Evolutionary conservation across 75 land plant species (phyloP), one percentile per base, ranked within the genome.

Genomic region (Larix kaempferi): DNA sequence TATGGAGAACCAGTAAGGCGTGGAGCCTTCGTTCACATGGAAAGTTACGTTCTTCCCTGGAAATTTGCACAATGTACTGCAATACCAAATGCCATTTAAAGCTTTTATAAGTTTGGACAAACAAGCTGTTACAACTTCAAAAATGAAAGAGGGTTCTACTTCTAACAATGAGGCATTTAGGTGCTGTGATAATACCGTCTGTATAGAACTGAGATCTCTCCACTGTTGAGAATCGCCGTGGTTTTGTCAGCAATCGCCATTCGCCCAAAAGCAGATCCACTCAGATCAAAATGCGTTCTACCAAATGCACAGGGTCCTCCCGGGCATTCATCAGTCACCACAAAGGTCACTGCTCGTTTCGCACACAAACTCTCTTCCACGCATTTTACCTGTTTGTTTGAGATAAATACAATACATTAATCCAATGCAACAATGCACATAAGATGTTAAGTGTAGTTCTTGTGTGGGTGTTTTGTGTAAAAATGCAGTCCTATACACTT

Each of bases 321-420:
- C 23, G 99, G 99, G 81, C 97, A 96, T 78, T 92, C 91, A 84
- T 96, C 99, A 2, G 94, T 91, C 49, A 91, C 79, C 57, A 95
- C 91, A 6, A 95, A 71, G 2, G 91, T 93, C 26, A 89, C 93
- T 2, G 93, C 79, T 8, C 88, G 56, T 33, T 86, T 41, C 0
- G 93, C 86, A 77, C 95, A 93, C 22, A 91, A 71, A 44, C 74
- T 73, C 15, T 26, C 22, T 80, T 85, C 92, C 12, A 87, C 15
- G 79, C 96, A 93, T 90, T 79, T 87, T 44, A 93, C 96, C 80
- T 93, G 66, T 19, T 55, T 93, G 66, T 19, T 55, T 19, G 21
- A 3, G n/a, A 21, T 25, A 5, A n/a, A 60, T 60, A n/a, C 63
- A 60, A 59, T 4, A 44, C 8, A 44, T 6, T n/a, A n/a, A n/a